Conservation (phyloP, 495 filamentous ascomycete species). For the Lasiosphaeria ovina region DNA sequence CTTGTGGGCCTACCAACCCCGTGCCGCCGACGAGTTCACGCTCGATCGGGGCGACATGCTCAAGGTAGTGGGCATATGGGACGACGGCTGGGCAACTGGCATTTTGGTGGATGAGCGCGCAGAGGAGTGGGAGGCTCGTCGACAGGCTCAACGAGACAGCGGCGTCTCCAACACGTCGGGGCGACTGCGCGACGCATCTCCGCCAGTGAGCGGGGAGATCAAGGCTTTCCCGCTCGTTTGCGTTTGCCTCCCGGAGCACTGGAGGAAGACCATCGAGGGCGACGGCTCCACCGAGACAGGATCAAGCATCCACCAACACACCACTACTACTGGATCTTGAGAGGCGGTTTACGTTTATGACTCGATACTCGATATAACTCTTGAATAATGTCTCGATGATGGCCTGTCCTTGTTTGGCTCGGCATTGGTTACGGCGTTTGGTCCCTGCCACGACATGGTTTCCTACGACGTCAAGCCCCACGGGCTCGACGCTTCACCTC, state of each 20-base stretch:
- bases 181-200: slow-evolving; percentile 55
- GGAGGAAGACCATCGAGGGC: slow-evolving; percentile 95
- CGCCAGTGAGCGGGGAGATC: slow-evolving; percentile 75
- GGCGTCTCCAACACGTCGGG: slow-evolving; percentile 85
- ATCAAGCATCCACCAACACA: slow-evolving; percentile 43
- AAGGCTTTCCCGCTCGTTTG: slow-evolving; percentile 98
- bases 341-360: slow-evolving; percentile 25
- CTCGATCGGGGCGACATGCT: slow-evolving; percentile 97
- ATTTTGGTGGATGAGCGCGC: slow-evolving; percentile 76
- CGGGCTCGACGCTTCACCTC: slow-evolving; percentile 4
- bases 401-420: slow-evolving; percentile 23
- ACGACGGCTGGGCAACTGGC: slow-evolving; percentile 98
- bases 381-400: slow-evolving; percentile 36
- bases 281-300: slow-evolving; percentile 62
- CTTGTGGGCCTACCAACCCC: slow-evolving; percentile 94
- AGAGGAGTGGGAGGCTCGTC: slow-evolving; percentile 80
- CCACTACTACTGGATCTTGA: slow-evolving; percentile 31
- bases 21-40: slow-evolving; percentile 89
- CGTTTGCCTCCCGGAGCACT: slow-evolving; percentile 94
- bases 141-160: slow-evolving; percentile 81
- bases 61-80: slow-evolving; percentile 98
- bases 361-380: slow-evolving; percentile 23
- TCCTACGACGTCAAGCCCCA: slow-evolving; percentile 12
- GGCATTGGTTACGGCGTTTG: slow-evolving; percentile 44
- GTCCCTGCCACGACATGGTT: slow-evolving; percentile 23